Evolutionary conservation across 208 protist genomes (phyloP).

Genomic region (Acanthamoeba lenticulata): DNA sequence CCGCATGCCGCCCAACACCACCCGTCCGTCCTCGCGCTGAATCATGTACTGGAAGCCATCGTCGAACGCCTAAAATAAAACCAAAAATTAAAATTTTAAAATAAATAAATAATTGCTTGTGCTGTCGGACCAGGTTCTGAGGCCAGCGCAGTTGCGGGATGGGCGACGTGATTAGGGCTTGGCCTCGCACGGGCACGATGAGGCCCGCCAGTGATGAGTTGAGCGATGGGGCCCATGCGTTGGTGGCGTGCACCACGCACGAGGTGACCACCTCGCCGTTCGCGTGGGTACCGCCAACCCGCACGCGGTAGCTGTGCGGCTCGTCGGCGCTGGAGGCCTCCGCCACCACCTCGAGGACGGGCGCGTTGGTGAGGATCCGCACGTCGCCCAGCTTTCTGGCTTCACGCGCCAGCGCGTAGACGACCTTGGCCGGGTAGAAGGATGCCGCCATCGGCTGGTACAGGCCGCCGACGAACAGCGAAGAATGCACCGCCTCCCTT

Average conservation of each 20-base stretch:
- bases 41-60: conserved; percentile 65
- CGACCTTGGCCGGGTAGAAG: conserved; percentile 52
- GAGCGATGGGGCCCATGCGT: background rate
- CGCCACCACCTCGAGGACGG: background rate
- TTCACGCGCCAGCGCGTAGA: conserved; percentile 4
- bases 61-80: conserved; percentile 5
- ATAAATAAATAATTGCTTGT: too few species aligned
- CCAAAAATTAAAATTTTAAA: too few species aligned
- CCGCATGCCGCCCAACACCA: conserved; percentile 53
- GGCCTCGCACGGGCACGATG: background rate
- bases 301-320: background rate
- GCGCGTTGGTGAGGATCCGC: background rate
- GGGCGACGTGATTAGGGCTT: background rate
- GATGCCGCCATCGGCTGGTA: background rate
- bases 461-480: background rate
- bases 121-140: background rate
- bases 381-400: background rate
- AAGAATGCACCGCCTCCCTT: background rate
- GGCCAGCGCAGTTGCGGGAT: background rate
- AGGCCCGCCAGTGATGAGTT: background rate
- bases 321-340: background rate
- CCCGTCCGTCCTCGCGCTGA: conserved; percentile 9
- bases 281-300: too few species aligned
- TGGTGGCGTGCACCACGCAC: conserved; percentile 54
- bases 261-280: background rate